These are phyloP conservation scores for Baorangia bicolor DNA, from an alignment of 768 basidiomycete genomes.

Conservation along the genomic window DNA sequence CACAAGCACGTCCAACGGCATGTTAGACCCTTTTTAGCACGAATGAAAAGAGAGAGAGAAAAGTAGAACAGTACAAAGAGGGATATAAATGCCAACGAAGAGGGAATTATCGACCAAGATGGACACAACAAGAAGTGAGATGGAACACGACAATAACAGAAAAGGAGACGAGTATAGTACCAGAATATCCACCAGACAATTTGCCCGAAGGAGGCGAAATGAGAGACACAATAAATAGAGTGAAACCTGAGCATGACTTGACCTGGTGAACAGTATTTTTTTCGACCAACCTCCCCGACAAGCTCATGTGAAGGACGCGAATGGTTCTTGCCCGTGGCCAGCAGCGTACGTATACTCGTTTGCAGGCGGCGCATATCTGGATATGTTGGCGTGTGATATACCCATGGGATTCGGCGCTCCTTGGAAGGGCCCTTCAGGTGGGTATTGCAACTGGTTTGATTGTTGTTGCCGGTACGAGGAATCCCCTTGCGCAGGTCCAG, in stretches of 20 bases:
- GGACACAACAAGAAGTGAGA: constrained; percentile 15
- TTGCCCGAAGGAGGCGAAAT: neutral
- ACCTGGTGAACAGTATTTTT: constrained; percentile 1
- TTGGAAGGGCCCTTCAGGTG: constrained; percentile 19
- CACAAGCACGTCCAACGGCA: constrained; percentile 2
- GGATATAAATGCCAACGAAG: constrained; percentile 8
- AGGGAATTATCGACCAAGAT: constrained; percentile 8
- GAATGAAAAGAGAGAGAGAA: neutral
- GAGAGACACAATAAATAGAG: constrained; percentile 5
- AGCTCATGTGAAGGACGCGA: constrained; percentile 17
- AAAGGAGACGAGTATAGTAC: constrained; percentile 1
- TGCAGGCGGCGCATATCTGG: constrained; percentile 17
- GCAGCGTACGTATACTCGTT: constrained; percentile 24
- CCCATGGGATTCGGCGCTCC: constrained; percentile 12
- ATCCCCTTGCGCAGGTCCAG: constrained; percentile 10
- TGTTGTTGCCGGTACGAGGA: constrained; percentile 13
- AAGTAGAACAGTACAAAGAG: constrained; percentile 9
- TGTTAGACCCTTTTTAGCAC: constrained; percentile 11
- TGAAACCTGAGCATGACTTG: neutral
- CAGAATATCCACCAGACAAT: constrained; percentile 8
- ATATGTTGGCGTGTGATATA: constrained; percentile 13
- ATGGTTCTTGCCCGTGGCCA: constrained; percentile 26
- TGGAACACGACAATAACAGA: constrained; percentile 4
- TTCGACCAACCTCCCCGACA: neutral
- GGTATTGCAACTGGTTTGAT: constrained; percentile 17